Percentiles rank a stretch among this genome's conserved stretches.
phyloP scores from a whole-genome alignment of 2,329 filamentous ascomycete genomes.

The Cercospora sp. region DNA sequence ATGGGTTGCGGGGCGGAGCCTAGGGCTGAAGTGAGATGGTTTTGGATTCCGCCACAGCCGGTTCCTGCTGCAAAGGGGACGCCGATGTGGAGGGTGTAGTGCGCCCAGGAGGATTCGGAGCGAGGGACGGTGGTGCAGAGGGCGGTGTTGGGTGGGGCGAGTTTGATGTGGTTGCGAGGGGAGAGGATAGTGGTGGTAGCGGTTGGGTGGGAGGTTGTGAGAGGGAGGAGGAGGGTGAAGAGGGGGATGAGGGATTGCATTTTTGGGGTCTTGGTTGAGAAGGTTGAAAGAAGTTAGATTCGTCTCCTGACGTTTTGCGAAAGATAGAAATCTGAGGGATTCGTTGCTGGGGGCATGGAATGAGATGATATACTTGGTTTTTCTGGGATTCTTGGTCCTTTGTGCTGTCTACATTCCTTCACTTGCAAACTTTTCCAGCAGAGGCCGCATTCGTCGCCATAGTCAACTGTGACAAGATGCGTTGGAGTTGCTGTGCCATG shows the following conservation, averaged over 20 bases:
- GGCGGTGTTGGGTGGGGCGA: background rate
- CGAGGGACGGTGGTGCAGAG: background rate
- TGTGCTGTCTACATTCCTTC: slow-evolving; percentile 2
- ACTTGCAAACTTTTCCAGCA: background rate
- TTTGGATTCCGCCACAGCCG: background rate
- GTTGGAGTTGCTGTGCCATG: background rate
- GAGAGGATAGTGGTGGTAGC: background rate
- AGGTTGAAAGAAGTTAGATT: too few species aligned
- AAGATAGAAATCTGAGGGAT: too few species aligned
- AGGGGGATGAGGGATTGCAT: background rate
- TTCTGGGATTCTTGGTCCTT: background rate
- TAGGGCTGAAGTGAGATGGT: background rate
- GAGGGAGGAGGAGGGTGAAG: background rate
- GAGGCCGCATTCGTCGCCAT: background rate
- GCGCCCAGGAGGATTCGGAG: background rate
- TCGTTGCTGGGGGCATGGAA: background rate
- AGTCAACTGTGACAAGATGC: background rate
- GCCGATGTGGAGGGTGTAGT: slow-evolving; percentile 4
- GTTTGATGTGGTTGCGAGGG: background rate
- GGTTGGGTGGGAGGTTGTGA: background rate
- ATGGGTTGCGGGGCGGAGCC: background rate
- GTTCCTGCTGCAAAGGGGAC: background rate
- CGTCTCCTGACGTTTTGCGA: too few species aligned
- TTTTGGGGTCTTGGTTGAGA: background rate
- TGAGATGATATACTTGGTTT: background rate